Evolutionary conservation across 2,329 filamentous ascomycete species (phyloP), one percentile per base, ranked within the genome.

Genomic region (Fusarium chuoi): DNA sequence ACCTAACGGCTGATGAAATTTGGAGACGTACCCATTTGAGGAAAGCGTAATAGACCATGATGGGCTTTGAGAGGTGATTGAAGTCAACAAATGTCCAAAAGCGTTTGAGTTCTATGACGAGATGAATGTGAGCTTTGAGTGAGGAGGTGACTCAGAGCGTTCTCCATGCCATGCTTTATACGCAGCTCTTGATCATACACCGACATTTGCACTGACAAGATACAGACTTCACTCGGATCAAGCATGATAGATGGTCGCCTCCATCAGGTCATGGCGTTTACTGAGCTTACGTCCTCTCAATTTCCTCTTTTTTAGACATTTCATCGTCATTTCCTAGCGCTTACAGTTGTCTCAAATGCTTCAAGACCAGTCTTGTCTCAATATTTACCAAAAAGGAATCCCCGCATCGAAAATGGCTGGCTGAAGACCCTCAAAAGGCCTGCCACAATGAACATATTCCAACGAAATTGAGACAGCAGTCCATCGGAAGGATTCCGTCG

Each of bases 41-140:
- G 14, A 49, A 39, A 26, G 64, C 60, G 64, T 51, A 65, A 44
- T 66, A 57, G n/a, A 66, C 60, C 64, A 66, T 65, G 26, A 17
- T 66, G 38, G n/a, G 22, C 15, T 36, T 51, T 7, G n/a, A 3
- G 9, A n/a, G 15, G 6, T 3, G 11, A 9, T 11, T 5, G 22
- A n/a, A 13, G 13, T 10, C 2, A 15, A 36, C 1, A 17, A 35
- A 24, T 5, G 11, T 11, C 30, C 18, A 15, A 17, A 13, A 18
- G 7, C 3, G 28, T 22, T 26, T 4, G 11, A 39, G 51, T 12
- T 8, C 17, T 35, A 5, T 26, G 33, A 22, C 28, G 15, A 55
- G 20, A 17, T n/a, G 35, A 22, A 15, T 11, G 13, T 22, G 35
- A 38, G 13, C 2, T 30, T 26, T 11, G 18, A 5, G 15, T 26